phyloP scores from a whole-genome alignment of 441 rosid genomes.

The Populus hybrid region DNA sequence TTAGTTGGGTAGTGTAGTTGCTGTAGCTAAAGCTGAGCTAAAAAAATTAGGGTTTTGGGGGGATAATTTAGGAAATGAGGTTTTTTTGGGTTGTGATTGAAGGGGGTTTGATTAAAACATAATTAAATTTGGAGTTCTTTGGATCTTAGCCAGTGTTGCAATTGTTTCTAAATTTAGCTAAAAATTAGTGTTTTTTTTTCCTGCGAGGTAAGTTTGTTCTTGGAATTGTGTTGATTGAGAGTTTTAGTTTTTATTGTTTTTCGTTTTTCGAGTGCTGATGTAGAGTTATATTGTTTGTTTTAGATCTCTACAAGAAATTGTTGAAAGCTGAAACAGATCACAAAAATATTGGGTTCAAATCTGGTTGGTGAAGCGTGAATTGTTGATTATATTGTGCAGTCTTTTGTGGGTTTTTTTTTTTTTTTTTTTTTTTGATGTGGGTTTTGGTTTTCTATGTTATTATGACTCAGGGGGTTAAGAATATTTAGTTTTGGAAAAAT shows the following conservation, averaged over 20 bases:
- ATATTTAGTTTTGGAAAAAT: constrained; percentile 27
- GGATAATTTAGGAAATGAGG: neutral
- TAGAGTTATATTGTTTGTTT: constrained; percentile 23
- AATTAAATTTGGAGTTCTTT: constrained; percentile 10
- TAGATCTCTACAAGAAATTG: constrained; percentile 41
- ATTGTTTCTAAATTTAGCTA: constrained; percentile 2
- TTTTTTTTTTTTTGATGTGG: neutral
- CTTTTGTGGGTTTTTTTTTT: constrained; percentile 16
- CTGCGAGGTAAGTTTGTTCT: neutral
- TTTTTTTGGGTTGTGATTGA: neutral
- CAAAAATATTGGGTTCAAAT: constrained; percentile 28
- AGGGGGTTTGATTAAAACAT: neutral
- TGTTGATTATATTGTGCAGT: constrained; percentile 13
- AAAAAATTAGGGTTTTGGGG: neutral
- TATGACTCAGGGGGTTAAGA: constrained; percentile 25
- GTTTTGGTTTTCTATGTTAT: constrained; percentile 15
- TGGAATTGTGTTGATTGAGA: neutral
- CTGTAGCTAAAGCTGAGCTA: neutral
- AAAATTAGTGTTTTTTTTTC: constrained; percentile 26
- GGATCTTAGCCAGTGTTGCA: neutral
- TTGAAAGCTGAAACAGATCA: constrained; percentile 36
- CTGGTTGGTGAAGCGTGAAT: constrained; percentile 30
- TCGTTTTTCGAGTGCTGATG: constrained; percentile 20
- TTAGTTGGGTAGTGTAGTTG: neutral
- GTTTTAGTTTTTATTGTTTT: neutral